Evolutionary conservation across 2,329 filamentous ascomycete genomes (phyloP), one percentile per base, ranked within the genome.

Genomic region (Bimuria novae-zelandiae): DNA sequence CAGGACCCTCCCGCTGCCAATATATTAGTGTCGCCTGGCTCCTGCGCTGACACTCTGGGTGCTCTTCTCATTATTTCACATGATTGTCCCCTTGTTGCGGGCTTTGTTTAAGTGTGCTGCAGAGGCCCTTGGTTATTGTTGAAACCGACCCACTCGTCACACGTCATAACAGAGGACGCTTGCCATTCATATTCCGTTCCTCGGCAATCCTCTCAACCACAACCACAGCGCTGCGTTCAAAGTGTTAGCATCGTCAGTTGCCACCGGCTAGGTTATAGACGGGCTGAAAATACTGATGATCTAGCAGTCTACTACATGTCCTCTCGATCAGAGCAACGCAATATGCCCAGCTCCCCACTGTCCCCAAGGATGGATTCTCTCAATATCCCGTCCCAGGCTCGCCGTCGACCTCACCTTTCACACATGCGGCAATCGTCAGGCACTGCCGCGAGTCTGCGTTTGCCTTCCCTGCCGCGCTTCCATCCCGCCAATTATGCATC

Each of bases 401-500:
- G 65, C 49, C 70, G 70, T 44, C 70, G 69, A 30, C 65, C 68
- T 37, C 56, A 64, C 19, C 52, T 69, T 46, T n/a, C 44, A 2
- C 64, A 74, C 32, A 46, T 63, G 51, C 72, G 67, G 43, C 70
- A 72, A 41, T 70, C 71, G 39, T 66, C 68, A 36, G 68, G 69
- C 44, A 70, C 68, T 25, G 63, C 69, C 43, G 67, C 64, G 23
- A 70, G 73, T 22, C 67, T 81, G 30, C 76, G 76, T 50, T 67
- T 82, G 12, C 77, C 79, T n/a, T 76, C 75, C 1, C 70, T 82
- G 35, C 80, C 79, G 39, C 75, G 78, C 52, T 82, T 80, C 70
- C 80, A 82, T 54, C 80, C 80, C 6, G 78, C 79, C 56, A 81
- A 81, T 66, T 82, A 77, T 61, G 74, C 77, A 8, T 68, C 68